Base-by-base conservation (phyloP, 2,329 filamentous ascomycete genomes). In the Ascochyta viciae-villosae region DNA sequence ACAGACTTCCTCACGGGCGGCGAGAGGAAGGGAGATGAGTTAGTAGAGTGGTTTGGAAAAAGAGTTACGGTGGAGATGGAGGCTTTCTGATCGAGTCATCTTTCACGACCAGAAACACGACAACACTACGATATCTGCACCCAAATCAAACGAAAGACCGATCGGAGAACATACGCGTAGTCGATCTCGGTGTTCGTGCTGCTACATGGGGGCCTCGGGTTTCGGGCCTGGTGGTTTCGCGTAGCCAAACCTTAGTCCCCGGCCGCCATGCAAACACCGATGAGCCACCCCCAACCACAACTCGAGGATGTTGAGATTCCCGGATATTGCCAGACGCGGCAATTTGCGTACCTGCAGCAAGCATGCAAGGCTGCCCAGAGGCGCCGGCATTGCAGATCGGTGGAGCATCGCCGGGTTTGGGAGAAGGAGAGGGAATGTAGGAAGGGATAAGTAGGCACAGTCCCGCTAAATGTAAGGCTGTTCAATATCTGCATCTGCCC, bases 1-100 rank as follows among this genome's bases (percentile, higher is more conserved):
- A 94, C 90, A 1, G 88, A 94, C 61, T 97, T 90, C 74, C 91
- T 96, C 49, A 60, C 80, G 13, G 77, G 74, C 51, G 71, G 69
- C 54, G 64, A 76, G 61, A 75, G 78, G 15, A 81, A 75, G 19
- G 81, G 81, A 33, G 85, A 87, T 72, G 91, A 96, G 75, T 76
- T 96, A 51, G 87, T 85, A 1, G 82, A 84, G 24, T 97, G 93
- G 93, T 97, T 92, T 77, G 93, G 94, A 3, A 86, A 82, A 53
- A 82, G 87, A n/a, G 84, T 85, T 8, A 85, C 85, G 1, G 77
- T 89, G 54, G 88, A 90, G 66, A 86, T 91, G 61, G 88, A 90
- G 63, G 85, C 89, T 19, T 91, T 95, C 68, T 95, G 65, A 68
- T 15, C 13, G 19, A 41, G n/a, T 27, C 15, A 31, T 8, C 23